phyloP scores from a whole-genome alignment of 176 grass and related monocot species.

The Saccharum spontaneum region DNA sequence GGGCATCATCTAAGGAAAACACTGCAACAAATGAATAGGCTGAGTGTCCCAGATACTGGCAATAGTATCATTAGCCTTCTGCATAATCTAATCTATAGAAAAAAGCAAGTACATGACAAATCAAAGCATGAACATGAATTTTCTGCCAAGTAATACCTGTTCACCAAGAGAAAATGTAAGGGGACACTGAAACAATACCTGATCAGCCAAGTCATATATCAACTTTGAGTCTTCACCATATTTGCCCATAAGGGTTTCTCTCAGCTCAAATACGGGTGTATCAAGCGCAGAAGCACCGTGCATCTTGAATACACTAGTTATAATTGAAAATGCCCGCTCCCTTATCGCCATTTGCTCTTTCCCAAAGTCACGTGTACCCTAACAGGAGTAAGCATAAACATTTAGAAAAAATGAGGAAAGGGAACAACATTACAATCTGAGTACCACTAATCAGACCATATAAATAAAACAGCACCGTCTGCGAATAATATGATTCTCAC shows the following conservation, averaged over 20 bases:
- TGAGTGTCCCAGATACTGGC: not conserved
- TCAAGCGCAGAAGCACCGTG: conserved; percentile 88
- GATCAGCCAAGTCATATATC: conserved; percentile 96
- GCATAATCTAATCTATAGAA: not conserved
- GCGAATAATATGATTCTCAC: conserved; percentile 41
- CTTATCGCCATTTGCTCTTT: conserved; percentile 96
- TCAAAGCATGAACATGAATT: not conserved
- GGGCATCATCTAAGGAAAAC: not conserved
- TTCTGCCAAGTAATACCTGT: not conserved
- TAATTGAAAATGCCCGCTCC: conserved; percentile 90
- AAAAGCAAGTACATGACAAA: not conserved
- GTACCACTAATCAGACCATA: not conserved
- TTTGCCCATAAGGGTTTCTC: conserved; percentile 99
- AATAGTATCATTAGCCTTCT: not conserved
- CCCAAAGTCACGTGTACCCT: conserved; percentile 97
- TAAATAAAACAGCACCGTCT: not conserved
- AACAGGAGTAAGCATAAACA: conserved; percentile 9
- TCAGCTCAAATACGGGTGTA: conserved; percentile 95
- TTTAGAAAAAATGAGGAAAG: not conserved
- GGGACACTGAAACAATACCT: conserved; percentile 53
- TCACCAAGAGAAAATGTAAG: not conserved
- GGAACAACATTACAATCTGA: not conserved
- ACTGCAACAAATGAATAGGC: not conserved
- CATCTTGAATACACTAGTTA: conserved; percentile 93
- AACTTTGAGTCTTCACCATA: conserved; percentile 99